A percentile compares a stretch with the other conserved stretches of the same genome.
Conservation (phyloP, 352 stramenopile species). For the Pythium myriotylum region DNA sequence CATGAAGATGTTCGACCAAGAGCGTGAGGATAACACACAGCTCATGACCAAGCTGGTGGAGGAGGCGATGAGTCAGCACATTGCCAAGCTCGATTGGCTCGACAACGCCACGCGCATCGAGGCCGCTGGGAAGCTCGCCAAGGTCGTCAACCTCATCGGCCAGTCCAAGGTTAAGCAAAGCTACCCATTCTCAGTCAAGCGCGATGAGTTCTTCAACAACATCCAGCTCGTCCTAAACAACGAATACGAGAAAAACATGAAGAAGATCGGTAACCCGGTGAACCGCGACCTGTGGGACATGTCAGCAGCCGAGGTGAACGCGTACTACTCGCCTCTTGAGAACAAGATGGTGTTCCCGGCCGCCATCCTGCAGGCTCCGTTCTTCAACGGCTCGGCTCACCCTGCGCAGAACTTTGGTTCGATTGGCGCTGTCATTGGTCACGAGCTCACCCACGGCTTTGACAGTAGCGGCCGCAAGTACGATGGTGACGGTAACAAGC, state of each 20-base stretch:
- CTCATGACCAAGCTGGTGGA: slow-evolving; percentile 84
- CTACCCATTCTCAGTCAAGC: slow-evolving; percentile 32
- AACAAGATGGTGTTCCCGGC: slow-evolving; percentile 95
- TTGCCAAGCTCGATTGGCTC: slow-evolving; percentile 90
- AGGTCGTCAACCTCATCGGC: slow-evolving; percentile 38
- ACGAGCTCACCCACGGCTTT: slow-evolving; percentile 95
- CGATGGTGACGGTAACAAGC: slow-evolving; percentile 83
- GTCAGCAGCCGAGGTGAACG: slow-evolving; percentile 91
- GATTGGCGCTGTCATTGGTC: slow-evolving; percentile 90
- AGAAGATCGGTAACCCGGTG: no score
- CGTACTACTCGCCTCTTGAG: slow-evolving; percentile 58
- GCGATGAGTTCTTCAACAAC: slow-evolving; percentile 6
- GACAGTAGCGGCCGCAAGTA: slow-evolving; percentile 90
- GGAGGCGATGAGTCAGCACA: slow-evolving; percentile 67
- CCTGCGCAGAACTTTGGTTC: slow-evolving; percentile 91
- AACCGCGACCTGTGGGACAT: slow-evolving; percentile 61
- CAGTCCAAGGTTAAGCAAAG: slow-evolving; percentile 41
- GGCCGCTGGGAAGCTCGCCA: slow-evolving; percentile 83
- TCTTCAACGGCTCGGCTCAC: slow-evolving; percentile 82
- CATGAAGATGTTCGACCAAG: slow-evolving; percentile 67
- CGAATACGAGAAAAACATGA: no score
- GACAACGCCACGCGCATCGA: slow-evolving; percentile 71
- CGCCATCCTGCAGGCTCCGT: slow-evolving; percentile 91
- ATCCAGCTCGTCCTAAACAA: not conserved
- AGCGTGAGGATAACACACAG: slow-evolving; percentile 64